Evolutionary conservation across 2,329 filamentous ascomycete species (phyloP).

Genomic region (Diaporthe citri): DNA sequence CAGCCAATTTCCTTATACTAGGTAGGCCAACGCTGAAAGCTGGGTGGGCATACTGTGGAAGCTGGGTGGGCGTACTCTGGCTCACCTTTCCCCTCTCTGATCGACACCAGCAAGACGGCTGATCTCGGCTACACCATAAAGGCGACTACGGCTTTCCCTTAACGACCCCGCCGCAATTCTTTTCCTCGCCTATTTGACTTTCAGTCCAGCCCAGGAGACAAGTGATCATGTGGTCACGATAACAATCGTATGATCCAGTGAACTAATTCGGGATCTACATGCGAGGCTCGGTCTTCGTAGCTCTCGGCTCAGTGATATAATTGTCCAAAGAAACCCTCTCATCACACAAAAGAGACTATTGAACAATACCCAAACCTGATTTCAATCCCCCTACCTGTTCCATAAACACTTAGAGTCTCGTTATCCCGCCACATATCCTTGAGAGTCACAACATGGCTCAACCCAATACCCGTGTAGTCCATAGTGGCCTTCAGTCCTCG

Average conservation of each 20-base stretch:
- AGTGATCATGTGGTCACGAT: background rate
- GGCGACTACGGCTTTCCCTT: background rate
- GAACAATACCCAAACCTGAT: accelerated
- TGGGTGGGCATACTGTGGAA: too few relatives aligned
- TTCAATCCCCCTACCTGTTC: accelerated
- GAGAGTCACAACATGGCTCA: background rate
- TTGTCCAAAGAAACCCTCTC: background rate
- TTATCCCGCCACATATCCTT: background rate
- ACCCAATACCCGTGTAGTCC: background rate
- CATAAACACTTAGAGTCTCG: background rate
- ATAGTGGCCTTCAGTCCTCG: background rate
- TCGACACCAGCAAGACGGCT: background rate
- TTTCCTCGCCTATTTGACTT: background rate
- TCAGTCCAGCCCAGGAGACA: background rate
- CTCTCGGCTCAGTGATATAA: background rate
- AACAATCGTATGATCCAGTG: background rate
- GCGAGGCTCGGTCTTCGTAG: background rate
- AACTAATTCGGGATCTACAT: background rate
- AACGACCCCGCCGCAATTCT: background rate
- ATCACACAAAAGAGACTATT: background rate
- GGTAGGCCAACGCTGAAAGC: too few relatives aligned
- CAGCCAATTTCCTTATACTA: too few relatives aligned
- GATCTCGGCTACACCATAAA: background rate
- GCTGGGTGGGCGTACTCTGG: too few relatives aligned
- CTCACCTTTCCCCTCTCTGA: background rate